A percentile compares a stretch with the other conserved stretches of the same genome.
Evolutionary conservation across 75 land plant genomes (phyloP).

Genomic region (Adiantum capillusveneris): DNA sequence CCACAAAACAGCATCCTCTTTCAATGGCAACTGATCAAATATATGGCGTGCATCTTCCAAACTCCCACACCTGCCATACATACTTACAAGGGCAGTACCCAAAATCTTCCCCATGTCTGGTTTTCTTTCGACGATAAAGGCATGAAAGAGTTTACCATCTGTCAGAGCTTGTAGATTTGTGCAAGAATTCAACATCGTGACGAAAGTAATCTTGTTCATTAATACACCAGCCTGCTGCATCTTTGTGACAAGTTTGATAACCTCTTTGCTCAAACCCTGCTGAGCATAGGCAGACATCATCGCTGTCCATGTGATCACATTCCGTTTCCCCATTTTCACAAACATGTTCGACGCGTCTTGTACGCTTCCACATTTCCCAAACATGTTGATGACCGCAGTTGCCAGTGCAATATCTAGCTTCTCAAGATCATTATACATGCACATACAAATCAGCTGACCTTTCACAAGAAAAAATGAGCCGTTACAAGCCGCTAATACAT

Average conservation of each 20-base stretch:
- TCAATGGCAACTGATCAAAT: slow-evolving; percentile 12
- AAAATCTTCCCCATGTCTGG: slow-evolving; percentile 9
- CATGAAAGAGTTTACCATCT: background rate
- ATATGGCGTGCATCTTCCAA: slow-evolving; percentile 26
- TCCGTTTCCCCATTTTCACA: slow-evolving; percentile 33
- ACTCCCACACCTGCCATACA: slow-evolving; percentile 48
- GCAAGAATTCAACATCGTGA: slow-evolving; percentile 6
- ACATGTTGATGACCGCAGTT: slow-evolving; percentile 66
- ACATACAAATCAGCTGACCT: background rate
- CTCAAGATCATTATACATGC: background rate
- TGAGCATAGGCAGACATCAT: slow-evolving; percentile 81
- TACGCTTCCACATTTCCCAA: slow-evolving; percentile 51
- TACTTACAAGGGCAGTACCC: slow-evolving; percentile 38
- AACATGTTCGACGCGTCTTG: slow-evolving; percentile 52
- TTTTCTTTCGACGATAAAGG: background rate
- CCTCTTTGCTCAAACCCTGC: slow-evolving; percentile 39
- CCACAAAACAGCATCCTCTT: slow-evolving; percentile 19
- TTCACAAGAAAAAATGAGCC: background rate
- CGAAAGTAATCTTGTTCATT: slow-evolving; percentile 50
- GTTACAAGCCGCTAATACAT: background rate
- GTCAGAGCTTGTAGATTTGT: background rate
- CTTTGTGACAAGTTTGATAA: slow-evolving; percentile 33
- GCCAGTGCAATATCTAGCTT: slow-evolving; percentile 32
- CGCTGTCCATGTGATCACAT: slow-evolving; percentile 67
- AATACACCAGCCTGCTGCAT: slow-evolving; percentile 32